Conservation (phyloP, 192 early-diverging fungal genomes). For the Rhizoclosmatium globosum region DNA sequence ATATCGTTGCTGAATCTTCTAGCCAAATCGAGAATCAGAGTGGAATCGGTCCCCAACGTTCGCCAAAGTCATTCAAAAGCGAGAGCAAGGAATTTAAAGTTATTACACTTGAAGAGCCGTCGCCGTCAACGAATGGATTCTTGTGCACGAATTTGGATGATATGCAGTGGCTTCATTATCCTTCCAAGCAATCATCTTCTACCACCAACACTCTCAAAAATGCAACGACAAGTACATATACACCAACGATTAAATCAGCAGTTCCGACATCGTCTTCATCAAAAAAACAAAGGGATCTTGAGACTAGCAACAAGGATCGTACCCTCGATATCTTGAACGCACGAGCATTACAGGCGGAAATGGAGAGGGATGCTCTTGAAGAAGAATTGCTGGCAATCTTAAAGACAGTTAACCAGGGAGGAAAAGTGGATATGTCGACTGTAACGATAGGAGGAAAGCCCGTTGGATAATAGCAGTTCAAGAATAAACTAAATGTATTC, state of each 20-base stretch:
- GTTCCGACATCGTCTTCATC: neutral
- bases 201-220: neutral
- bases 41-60: neutral
- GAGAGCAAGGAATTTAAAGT: neutral
- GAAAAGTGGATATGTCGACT: constrained; percentile 2
- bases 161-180: neutral
- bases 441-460: no score
- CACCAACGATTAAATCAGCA: neutral
- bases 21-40: neutral
- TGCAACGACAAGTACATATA: neutral
- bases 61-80: neutral
- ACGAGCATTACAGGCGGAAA: constrained; percentile 9
- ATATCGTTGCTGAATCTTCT: neutral
- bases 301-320: neutral
- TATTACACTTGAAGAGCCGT: neutral
- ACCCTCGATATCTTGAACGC: constrained; percentile 10
- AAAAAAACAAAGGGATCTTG: neutral
- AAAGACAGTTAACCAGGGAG: constrained; percentile 7
- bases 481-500: no score
- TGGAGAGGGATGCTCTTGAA: constrained; percentile 25
- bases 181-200: neutral
- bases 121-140: neutral
- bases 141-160: neutral
- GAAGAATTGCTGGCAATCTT: constrained; percentile 22
- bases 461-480: no score